Evolutionary conservation across 345 rosid species (phyloP), one percentile per base, ranked within the genome.

Genomic region (Salix suchowensis): DNA sequence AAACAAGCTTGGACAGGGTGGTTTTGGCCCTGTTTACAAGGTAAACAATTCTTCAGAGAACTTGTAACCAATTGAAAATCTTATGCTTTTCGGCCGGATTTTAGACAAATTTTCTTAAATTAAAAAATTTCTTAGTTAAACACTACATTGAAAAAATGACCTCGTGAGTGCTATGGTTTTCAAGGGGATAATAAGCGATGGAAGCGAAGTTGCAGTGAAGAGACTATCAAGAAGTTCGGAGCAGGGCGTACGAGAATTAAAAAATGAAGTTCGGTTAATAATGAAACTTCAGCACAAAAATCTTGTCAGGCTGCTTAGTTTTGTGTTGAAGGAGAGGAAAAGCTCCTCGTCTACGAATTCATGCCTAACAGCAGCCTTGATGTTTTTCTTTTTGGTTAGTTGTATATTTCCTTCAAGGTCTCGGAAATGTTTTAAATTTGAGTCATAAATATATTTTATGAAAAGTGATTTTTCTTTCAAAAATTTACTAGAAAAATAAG

Each of bases 301-400:
- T 78, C 87, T 85, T 10, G 87, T 89, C 44, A 78, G 76, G 67
- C 87, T 88, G 64, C 83, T 88, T 11, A 89, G 95, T 26, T 91
- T 65, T 88, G 85, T 40, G 74, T 79, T 8, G 74, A 82, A 9
- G 76, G 48, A 74, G 79, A 81, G 46, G 88, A 88, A 74, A 69
- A 77, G 68, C 67, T 70, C 24, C 90, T 88, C 11, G 82, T 86
- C 70, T 88, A 86, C 36, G 96, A 91, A 67, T 88, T 84, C 69
- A 81, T 88, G 89, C 87, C 88, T 64, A 88, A 91, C 74, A 61
- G 72, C 69, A 84, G 87, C 82, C 87, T 85, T 5, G 86, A 89
- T 70, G 36, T 13, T 10, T 14, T 80, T 61, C 82, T 89, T 12
- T 85, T 24, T 34, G 36, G 36, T 34, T 34, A 34, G 36, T 34